Conservation (phyloP, 2,329 filamentous ascomycete genomes). For the Trichoderma koningiopsis region DNA sequence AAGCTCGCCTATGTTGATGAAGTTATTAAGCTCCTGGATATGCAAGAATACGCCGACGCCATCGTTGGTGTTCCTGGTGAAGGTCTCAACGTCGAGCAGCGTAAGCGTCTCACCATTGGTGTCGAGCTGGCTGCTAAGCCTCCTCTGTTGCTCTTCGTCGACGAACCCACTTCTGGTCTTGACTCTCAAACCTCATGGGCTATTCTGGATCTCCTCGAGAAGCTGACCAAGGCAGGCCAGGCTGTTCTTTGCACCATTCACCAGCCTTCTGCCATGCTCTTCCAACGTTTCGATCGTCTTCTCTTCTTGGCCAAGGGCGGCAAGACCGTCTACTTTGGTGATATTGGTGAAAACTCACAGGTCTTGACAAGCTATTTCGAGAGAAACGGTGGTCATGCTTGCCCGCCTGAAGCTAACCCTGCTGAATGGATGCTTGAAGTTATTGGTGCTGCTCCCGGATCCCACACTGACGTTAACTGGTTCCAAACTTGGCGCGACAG, state of each 20-base stretch:
- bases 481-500: slow-evolving; percentile 62
- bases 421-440: slow-evolving; percentile 77
- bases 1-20: slow-evolving; percentile 88
- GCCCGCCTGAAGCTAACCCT: slow-evolving; percentile 71
- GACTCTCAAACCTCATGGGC: slow-evolving; percentile 94
- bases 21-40: slow-evolving; percentile 86
- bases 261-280: slow-evolving; percentile 93
- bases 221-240: slow-evolving; percentile 84
- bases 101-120: slow-evolving; percentile 84
- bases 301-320: slow-evolving; percentile 77
- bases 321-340: slow-evolving; percentile 78
- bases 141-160: slow-evolving; percentile 84
- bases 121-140: slow-evolving; percentile 96
- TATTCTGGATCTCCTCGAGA: slow-evolving; percentile 84
- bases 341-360: slow-evolving; percentile 71
- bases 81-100: slow-evolving; percentile 73
- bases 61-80: slow-evolving; percentile 89
- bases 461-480: slow-evolving; percentile 66
- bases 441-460: slow-evolving; percentile 65
- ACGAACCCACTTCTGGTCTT: slow-evolving; percentile 92
- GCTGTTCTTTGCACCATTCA: slow-evolving; percentile 97
- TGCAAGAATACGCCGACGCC: slow-evolving; percentile 87
- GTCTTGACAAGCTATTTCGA: slow-evolving; percentile 76
- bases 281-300: slow-evolving; percentile 85
- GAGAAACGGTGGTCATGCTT: slow-evolving; percentile 65